These are phyloP conservation scores for Saccharomycopsis malanga DNA, from an alignment of 805 yeast genomes.

Conservation along the genomic window DNA sequence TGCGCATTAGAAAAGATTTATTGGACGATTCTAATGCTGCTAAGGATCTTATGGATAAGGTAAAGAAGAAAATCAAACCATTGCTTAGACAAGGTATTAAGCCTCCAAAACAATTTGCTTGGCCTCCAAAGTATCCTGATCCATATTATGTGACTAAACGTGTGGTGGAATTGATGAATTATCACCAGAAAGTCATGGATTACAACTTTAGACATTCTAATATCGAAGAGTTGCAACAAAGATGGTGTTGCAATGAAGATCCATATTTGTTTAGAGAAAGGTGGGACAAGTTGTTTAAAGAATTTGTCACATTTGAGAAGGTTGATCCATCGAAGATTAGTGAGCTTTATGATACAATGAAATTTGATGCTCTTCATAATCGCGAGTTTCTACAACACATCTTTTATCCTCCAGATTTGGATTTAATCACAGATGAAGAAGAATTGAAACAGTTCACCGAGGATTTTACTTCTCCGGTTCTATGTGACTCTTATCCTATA, in stretches of 20 bases:
- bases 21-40: slow-evolving; percentile 98
- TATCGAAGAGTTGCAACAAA: slow-evolving; percentile 58
- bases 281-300: slow-evolving; percentile 94
- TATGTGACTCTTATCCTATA: slow-evolving; percentile 67
- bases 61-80: slow-evolving; percentile 92
- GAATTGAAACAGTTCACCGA: slow-evolving; percentile 27
- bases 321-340: slow-evolving; percentile 96
- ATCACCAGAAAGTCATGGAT: slow-evolving; percentile 77
- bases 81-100: slow-evolving; percentile 90
- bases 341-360: slow-evolving; percentile 96
- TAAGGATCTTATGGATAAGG: slow-evolving; percentile 94
- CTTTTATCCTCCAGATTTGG: slow-evolving; percentile 52
- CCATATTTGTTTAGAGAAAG: slow-evolving; percentile 84
- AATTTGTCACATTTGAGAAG: slow-evolving; percentile 86
- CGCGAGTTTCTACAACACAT: slow-evolving; percentile 79
- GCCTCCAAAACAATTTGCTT: slow-evolving; percentile 95
- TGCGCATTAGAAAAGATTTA: slow-evolving; percentile 80
- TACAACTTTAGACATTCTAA: slow-evolving; percentile 65
- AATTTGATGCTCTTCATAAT: slow-evolving; percentile 94
- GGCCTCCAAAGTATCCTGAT: slow-evolving; percentile 98
- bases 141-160: slow-evolving; percentile 91
- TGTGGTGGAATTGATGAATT: slow-evolving; percentile 92
- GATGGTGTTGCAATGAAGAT: slow-evolving; percentile 98
- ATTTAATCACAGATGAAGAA: slow-evolving; percentile 34
- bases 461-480: slow-evolving; percentile 40